These are phyloP conservation scores for Candida cerambycidarum DNA, from an alignment of 805 yeast species.

Conservation along the genomic window DNA sequence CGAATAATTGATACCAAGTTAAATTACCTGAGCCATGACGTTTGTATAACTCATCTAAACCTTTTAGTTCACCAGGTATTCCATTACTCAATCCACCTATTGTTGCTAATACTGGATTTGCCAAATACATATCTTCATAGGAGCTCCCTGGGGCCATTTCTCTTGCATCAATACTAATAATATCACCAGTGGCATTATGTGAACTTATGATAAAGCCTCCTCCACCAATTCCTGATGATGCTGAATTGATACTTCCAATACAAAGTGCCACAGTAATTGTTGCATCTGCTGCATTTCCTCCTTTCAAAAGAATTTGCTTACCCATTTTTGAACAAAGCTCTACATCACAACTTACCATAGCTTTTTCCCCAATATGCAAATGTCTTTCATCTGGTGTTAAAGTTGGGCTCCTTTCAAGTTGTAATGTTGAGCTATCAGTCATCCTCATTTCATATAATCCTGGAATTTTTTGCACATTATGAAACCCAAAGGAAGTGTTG, in stretches of 20 bases:
- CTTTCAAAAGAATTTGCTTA: conserved; percentile 47
- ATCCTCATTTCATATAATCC: conserved; percentile 4
- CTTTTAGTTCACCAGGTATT: conserved; percentile 89
- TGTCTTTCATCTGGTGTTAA: conserved; percentile 42
- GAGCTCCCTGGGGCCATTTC: conserved; percentile 79
- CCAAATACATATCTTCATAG: conserved; percentile 61
- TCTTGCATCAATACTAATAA: conserved; percentile 76
- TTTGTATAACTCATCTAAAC: conserved; percentile 61
- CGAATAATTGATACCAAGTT: conserved; percentile 68
- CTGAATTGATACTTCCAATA: conserved; percentile 79
- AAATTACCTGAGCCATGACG: conserved; percentile 70
- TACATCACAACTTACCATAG: conserved; percentile 69
- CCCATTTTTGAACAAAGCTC: conserved; percentile 66
- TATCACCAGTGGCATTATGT: conserved; percentile 34
- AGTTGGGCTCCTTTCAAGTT: conserved; percentile 32
- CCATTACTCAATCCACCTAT: conserved; percentile 88
- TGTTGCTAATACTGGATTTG: conserved; percentile 49
- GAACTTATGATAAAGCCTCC: conserved; percentile 68
- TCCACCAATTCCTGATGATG: conserved; percentile 90
- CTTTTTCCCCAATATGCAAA: conserved; percentile 43
- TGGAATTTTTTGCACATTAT: not conserved
- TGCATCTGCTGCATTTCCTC: conserved; percentile 92
- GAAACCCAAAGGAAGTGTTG: not conserved
- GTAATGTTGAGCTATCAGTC: not conserved
- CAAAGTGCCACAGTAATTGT: conserved; percentile 87